These are phyloP conservation scores for Penicillium digitatum DNA, from an alignment of 2,329 filamentous ascomycete species.

Conservation along the genomic window DNA sequence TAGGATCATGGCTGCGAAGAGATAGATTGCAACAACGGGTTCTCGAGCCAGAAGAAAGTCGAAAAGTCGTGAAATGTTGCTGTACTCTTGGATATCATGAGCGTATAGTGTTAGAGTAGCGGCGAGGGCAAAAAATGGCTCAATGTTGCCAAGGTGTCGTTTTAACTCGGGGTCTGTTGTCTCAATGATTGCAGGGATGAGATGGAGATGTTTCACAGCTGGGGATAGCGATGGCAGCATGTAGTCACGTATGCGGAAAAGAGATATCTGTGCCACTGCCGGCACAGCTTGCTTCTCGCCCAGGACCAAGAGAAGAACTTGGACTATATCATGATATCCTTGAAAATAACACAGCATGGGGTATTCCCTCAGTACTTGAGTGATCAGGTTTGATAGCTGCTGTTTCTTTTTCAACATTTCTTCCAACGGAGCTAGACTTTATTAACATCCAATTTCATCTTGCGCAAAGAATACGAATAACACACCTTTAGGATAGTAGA, in stretches of 20 bases:
- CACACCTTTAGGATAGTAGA: conserved; percentile 85
- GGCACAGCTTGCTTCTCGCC: conserved; percentile 57
- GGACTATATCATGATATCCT: conserved; percentile 97
- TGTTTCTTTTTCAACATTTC: conserved; percentile 68
- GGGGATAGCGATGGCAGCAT: conserved; percentile 87
- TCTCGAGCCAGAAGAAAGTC: conserved; percentile 85
- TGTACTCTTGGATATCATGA: conserved; percentile 88
- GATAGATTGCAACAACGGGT: conserved; percentile 83
- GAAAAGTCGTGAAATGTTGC: conserved; percentile 83
- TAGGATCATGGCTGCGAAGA: conserved; percentile 85
- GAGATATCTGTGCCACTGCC: conserved; percentile 74
- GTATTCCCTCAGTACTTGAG: conserved; percentile 71
- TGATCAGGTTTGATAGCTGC: conserved; percentile 76
- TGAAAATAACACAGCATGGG: conserved; percentile 94
- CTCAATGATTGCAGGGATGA: conserved; percentile 77
- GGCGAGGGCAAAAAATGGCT: conserved; percentile 90
- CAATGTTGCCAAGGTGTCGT: conserved; percentile 68
- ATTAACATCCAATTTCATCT: not conserved
- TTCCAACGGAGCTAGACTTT: conserved; percentile 59
- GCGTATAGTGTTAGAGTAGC: conserved; percentile 94
- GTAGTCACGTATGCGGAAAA: conserved; percentile 90
- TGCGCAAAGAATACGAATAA: conserved; percentile 3
- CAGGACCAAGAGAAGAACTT: conserved; percentile 86
- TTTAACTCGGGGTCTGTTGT: conserved; percentile 68
- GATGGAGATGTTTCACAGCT: conserved; percentile 75